Evolutionary conservation across 2,329 filamentous ascomycete genomes (phyloP), one percentile per base, ranked within the genome.

Genomic region (Remersonia thermophila): DNA sequence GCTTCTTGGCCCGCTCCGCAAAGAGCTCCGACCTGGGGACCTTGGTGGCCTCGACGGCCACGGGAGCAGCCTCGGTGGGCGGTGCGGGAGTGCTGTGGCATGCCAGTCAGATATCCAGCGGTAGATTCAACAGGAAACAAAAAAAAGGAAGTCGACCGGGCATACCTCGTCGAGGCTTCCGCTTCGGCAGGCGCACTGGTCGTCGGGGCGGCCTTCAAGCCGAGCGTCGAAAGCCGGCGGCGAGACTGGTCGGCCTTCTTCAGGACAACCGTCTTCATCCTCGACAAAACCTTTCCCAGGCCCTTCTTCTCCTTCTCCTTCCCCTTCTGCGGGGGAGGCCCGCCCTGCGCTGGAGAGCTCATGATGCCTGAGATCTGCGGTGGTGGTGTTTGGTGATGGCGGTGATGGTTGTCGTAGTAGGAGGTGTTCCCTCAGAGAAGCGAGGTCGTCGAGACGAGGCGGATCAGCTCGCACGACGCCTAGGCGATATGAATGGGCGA

Each of bases 1-100:
- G 58, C 48, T 65, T 68, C 55, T 67, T 68, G 28, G 67, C 69
- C 20, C 71, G 65, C 54, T 75, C 69, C 48, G 71, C 68, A 33
- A 71, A 64, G 30, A 75, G 53, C 43, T 73, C 62, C 25, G 62
- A 54, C 38, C 64, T 65, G 4, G 67, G 64, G 20, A 73, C 53
- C 49, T 56, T 52, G 23, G 47, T 49, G 6, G 50, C 45, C 13
- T 49, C 44, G 17, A 41, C 37, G 8, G 44, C 44, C 2, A 27
- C 40, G 28, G 44, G 39, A 23, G 32, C 37, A 15, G n/a, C n/a
- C n/a, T 35, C 33, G 4, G 37, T 32, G 13, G 42, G 29, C 15
- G 35, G 23, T 3, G 37, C 35, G 30, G 47, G 27, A 33, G 40
- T 20, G 36, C 44, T 45, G 25, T 31, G 15, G 33, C 28, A 13